Evolutionary conservation across 352 stramenopile species (phyloP), one percentile per base, ranked within the genome.

Genomic region (Globisporangium lucens): DNA sequence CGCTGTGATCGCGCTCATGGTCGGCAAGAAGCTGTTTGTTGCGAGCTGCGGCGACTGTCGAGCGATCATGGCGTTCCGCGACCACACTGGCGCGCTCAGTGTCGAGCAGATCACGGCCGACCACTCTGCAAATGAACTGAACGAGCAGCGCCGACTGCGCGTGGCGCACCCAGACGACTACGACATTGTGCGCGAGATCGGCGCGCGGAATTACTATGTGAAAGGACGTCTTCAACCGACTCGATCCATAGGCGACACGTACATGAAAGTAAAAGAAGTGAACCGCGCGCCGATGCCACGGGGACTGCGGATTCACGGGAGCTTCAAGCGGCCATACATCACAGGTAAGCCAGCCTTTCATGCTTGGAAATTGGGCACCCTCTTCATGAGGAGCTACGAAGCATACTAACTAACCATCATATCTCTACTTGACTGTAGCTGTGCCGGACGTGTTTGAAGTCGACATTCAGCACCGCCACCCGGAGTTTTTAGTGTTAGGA

Each of bases 201-300:
- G 82, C n/a, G 66, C 70, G 46, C 75, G 77, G 41, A 90, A 90
- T 67, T 90, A 76, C 52, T 90, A 90, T 70, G 82, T 90, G 56
- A 90, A 90, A 46, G 82, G 82, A n/a, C 71, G 82, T 17, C 75
- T 90, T 63, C 82, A 90, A 68, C 82, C 82, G 8, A 90, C 82
- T 51, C 79, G 82, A 4, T 86, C 76, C 35, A 80, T 90, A 47
- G 82, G 82, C 29, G 82, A 90, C 63, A 90, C 79, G 43, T 90
- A 90, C 71, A 90, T 90, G 82, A 90, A 90, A 56, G 75, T 87
- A n/a, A 84, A 87, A 59, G 78, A 90, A 24, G 82, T 90, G 68
- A 90, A 90, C 71, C 70, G 74, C 3, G 70, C 76, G 24, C 82
- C 82, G 4, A 90, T 90, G 82, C 82, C 82, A 15, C 78, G 78